Evolutionary conservation across 2,329 filamentous ascomycete genomes (phyloP).

Genomic region (Sporothrix protearum): DNA sequence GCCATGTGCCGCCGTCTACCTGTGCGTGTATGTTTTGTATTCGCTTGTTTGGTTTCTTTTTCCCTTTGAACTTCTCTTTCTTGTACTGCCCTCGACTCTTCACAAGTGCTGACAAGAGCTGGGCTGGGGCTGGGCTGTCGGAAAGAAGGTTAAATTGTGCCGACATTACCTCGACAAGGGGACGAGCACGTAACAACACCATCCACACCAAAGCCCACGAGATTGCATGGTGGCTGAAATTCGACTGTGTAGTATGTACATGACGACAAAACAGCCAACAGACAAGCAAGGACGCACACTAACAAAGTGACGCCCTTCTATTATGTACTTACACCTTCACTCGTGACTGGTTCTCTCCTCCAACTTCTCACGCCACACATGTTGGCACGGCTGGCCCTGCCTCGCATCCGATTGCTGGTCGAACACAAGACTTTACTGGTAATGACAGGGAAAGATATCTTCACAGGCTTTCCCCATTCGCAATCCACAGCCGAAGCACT

Average conservation of each 20-base stretch:
- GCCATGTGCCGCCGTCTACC: no score
- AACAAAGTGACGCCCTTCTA: no score
- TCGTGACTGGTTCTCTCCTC: not conserved
- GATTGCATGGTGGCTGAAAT: not conserved
- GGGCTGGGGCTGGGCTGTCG: not conserved
- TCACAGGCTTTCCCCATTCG: not conserved
- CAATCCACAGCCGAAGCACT: not conserved
- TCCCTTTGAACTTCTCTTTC: not conserved
- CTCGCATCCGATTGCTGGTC: not conserved
- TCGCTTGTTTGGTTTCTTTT: not conserved
- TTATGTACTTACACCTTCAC: not conserved
- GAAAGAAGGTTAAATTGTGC: slow-evolving; percentile 16
- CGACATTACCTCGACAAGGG: not conserved
- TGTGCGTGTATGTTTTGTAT: not conserved
- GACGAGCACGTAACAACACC: not conserved
- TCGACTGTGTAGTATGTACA: not conserved
- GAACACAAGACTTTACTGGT: no score
- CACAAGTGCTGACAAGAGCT: no score
- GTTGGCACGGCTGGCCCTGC: slow-evolving; percentile 1
- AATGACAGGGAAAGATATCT: no score
- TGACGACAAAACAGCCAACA: slow-evolving; percentile 8
- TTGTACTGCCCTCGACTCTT: no score
- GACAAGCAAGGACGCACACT: not conserved
- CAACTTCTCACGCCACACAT: not conserved
- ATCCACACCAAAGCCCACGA: not conserved